Evolutionary conservation across 495 filamentous ascomycete genomes (phyloP).

Genomic region (Penicillium salamii): DNA sequence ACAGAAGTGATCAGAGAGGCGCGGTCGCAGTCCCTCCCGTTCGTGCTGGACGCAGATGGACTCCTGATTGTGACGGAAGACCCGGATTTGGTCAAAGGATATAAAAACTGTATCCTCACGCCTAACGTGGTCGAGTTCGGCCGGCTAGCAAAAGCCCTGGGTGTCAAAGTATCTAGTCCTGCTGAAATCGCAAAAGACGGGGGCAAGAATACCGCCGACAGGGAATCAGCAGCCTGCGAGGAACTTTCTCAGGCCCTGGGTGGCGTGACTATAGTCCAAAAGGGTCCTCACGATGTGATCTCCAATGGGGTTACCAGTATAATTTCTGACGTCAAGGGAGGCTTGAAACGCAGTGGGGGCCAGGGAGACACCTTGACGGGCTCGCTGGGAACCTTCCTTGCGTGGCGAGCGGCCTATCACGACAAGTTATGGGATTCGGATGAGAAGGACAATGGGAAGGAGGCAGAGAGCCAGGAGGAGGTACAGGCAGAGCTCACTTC

Average conservation of each 20-base stretch:
- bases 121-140: conserved; percentile 94
- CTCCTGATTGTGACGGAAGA: conserved; percentile 70
- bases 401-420: conserved; percentile 81
- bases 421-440: conserved; percentile 74
- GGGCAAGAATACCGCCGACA: conserved; percentile 42
- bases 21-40: conserved; percentile 65
- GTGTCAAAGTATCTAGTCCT: conserved; percentile 50
- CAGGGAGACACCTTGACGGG: conserved; percentile 97
- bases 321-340: conserved; percentile 71
- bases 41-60: conserved; percentile 92
- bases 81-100: conserved; percentile 76
- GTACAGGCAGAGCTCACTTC: conserved; percentile 45
- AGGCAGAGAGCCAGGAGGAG: conserved; percentile 37
- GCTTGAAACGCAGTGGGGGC: conserved; percentile 85
- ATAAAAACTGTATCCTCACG: conserved; percentile 82
- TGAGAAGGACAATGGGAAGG: conserved; percentile 41
- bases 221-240: conserved; percentile 58
- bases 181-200: conserved; percentile 41
- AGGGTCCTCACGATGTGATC: conserved; percentile 82
- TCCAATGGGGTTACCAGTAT: conserved; percentile 75
- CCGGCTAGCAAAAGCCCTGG: conserved; percentile 68
- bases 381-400: conserved; percentile 80
- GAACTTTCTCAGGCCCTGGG: conserved; percentile 73
- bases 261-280: conserved; percentile 88
- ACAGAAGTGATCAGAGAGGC: conserved; percentile 77